Base-by-base conservation (phyloP, 805 yeast species). In the Metschnikowia henanensis region DNA sequence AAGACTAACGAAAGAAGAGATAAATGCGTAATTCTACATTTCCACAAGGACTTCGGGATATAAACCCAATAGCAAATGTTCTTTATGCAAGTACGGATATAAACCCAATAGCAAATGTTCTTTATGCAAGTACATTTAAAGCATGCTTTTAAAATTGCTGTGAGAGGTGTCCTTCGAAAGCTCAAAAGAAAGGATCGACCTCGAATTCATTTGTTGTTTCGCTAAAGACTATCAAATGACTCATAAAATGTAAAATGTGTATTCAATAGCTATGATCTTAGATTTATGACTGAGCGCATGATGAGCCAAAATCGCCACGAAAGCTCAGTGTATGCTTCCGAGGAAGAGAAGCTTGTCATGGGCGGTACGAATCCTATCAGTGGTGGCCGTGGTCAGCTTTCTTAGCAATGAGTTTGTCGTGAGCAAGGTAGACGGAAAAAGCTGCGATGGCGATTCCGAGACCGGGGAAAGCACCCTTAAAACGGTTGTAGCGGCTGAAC, bases 391-490 rank as follows among this genome's bases (percentile, higher is more conserved):
- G 62, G 19, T 59, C 63, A 41, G 64, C 64, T 47, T 57, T 54
- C 58, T 64, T 64, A 39, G 71, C 60, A 42, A 77, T 54, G 45
- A 75, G 66, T 58, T 79, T 75, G 64, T 84, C 90, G 58, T 80
- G 81, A 26, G 79, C 77, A 47, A 79, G 73, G 60, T 83, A 83
- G 18, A 77, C 72, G 25, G 81, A 70, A 58, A 88, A 88, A 3
- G 90, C 94, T 15, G 80, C 90, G 19, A 83, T 73, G 21, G 91
- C 96, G 32, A 83, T 74, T 23, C 88, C 87, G 39, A 87, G 74
- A 3, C 96, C 96, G 4, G 96, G 96, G 59, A 88, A 79, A 13
- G 87, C 75, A 45, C 81, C 81, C 57, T 75, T 81, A 64, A 80
- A 83, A 55, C 94, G 73, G 66, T 83, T 80, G 38, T 68, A 66